phyloP scores from a whole-genome alignment of 345 rosid species.

The Cardamine resedifolia region DNA sequence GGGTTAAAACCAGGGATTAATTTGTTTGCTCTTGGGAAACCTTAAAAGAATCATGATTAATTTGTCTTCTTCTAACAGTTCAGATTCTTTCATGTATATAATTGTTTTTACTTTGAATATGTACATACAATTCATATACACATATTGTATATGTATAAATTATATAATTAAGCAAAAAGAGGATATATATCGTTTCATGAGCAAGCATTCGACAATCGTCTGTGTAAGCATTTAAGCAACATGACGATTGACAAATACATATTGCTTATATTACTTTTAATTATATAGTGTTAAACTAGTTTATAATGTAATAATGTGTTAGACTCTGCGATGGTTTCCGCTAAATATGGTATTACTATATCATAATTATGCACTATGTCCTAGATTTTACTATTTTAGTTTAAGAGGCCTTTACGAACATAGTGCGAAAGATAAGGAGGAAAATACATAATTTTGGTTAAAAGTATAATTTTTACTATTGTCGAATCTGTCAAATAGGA shows the following conservation, averaged over 20 bases:
- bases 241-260: not conserved
- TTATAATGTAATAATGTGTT: not conserved
- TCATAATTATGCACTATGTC: not conserved
- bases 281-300: not conserved
- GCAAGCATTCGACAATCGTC: slow-evolving; percentile 16
- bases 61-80: not conserved
- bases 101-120: not conserved
- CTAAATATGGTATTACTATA: not conserved
- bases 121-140: not conserved
- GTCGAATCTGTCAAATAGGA: not conserved
- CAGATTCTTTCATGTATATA: not conserved
- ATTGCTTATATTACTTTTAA: not conserved
- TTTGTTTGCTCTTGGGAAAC: not conserved
- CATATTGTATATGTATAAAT: too few species aligned
- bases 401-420: not conserved
- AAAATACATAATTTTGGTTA: not conserved
- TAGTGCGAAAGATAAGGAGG: slow-evolving; percentile 6
- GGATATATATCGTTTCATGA: slow-evolving; percentile 1
- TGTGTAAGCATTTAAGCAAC: slow-evolving; percentile 19
- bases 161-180: not conserved
- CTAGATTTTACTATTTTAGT: not conserved
- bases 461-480: too few species aligned
- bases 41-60: not conserved
- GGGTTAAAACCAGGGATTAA: not conserved
- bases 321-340: not conserved